Percentiles rank a stretch among this genome's conserved stretches.
Conservation (phyloP, 352 stramenopile species). For the Pythium biforme region DNA sequence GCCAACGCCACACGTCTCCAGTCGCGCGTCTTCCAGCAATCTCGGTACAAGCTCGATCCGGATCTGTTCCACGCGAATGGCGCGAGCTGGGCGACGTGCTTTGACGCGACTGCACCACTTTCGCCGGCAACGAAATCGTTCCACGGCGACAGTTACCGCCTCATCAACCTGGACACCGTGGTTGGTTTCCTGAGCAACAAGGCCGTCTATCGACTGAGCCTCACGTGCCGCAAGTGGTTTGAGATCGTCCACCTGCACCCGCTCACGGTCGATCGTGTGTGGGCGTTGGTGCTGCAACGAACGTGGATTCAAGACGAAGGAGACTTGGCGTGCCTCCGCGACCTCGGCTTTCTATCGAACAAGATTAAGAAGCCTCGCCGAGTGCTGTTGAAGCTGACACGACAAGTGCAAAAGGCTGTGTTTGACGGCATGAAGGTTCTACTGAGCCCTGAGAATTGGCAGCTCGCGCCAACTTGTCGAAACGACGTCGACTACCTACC, state of each 20-base stretch:
- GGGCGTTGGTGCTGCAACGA: constrained; percentile 44
- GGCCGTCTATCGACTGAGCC: constrained; percentile 42
- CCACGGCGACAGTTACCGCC: background rate
- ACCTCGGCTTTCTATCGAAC: constrained; percentile 38
- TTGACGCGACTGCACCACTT: constrained; percentile 12
- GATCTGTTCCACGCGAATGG: constrained; percentile 20
- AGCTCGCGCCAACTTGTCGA: constrained; percentile 36
- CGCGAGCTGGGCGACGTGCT: constrained; percentile 12
- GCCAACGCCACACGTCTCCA: background rate
- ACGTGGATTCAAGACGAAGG: constrained; percentile 35
- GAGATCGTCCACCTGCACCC: constrained; percentile 42
- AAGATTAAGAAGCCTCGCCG: constrained; percentile 44
- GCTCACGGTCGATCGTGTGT: constrained; percentile 38
- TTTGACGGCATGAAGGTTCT: constrained; percentile 59
- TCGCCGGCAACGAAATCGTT: background rate
- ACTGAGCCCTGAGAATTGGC: constrained; percentile 46
- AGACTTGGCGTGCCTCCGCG: constrained; percentile 37
- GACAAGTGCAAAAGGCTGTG: constrained; percentile 39
- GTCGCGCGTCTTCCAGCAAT: constrained; percentile 16
- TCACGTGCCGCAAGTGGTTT: constrained; percentile 48
- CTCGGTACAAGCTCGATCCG: constrained; percentile 24
- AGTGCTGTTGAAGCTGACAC: constrained; percentile 52
- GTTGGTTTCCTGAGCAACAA: constrained; percentile 46
- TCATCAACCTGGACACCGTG: constrained; percentile 42
- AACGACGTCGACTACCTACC: constrained; percentile 17